Evolutionary conservation across 1,284 basidiomycete species (phyloP).

Genomic region (Fomitopsis pinicola): DNA sequence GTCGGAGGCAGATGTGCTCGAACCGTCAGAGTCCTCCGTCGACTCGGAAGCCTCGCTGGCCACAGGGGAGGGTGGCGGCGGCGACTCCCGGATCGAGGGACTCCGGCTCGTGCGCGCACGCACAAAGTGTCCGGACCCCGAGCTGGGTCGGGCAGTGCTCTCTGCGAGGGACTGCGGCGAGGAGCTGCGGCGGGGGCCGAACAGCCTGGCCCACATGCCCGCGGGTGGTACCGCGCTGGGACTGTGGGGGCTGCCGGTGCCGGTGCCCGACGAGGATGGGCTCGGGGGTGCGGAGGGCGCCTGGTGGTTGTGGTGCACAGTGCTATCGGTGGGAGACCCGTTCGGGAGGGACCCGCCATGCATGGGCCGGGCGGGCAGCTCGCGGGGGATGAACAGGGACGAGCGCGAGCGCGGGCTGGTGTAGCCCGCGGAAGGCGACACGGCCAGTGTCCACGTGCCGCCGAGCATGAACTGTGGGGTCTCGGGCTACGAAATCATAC

Average conservation of each 20-base stretch:
- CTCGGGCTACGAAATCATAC: neutral
- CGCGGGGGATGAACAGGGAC: neutral
- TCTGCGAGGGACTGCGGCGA: neutral
- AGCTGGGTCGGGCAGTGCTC: too few relatives aligned
- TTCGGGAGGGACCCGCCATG: neutral
- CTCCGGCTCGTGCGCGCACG: neutral
- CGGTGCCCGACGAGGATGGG: too few relatives aligned
- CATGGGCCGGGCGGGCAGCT: neutral
- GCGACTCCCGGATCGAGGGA: too few relatives aligned
- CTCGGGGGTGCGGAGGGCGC: too few relatives aligned
- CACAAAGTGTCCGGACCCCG: neutral
- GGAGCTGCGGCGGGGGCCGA: neutral
- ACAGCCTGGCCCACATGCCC: neutral
- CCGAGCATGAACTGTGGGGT: neutral
- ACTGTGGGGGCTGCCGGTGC: too few relatives aligned
- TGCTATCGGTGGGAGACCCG: too few relatives aligned
- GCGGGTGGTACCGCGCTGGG: neutral
- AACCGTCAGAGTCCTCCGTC: neutral
- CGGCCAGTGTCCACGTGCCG: neutral
- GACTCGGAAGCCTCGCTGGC: neutral
- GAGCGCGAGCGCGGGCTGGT: neutral
- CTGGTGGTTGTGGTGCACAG: too few relatives aligned
- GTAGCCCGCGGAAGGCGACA: neutral
- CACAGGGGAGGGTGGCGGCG: neutral
- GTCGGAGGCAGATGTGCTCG: neutral